Evolutionary conservation across 1,284 basidiomycete species (phyloP), one percentile per base, ranked within the genome.

Genomic region (Boletus albobrunnescens): DNA sequence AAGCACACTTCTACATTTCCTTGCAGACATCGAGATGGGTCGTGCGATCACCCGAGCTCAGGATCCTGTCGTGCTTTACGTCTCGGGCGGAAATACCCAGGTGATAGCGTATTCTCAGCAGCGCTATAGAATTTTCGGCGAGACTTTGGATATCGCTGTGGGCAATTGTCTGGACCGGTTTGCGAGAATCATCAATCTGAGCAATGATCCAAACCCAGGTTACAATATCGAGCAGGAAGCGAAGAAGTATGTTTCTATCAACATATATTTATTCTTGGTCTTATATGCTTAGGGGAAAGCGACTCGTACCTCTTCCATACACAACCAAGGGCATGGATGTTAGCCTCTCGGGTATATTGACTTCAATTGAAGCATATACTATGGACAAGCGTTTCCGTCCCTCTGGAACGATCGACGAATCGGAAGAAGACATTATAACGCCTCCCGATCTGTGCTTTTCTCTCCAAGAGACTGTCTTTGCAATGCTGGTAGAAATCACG

Each of bases 301-400:
- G 85, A 28, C 71, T 99, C 2, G 67, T 98, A 1, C 71, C 85
- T 1, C 73, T 99, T 40, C 95, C 96, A 6, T 99, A 99, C 66
- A 80, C 94, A 1, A 99, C 95, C 0, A 99, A 99, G 67, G 96
- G 96, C 16, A 99, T 99, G 96, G 96, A 99, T 65, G 75, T 99
- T 52, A 91, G 92, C 54, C 76, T 99, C 44, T 95, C 94, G 4
- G 96, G 96, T 1, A 88, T 99, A 47, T 73, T 99, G 33, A 88
- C 90, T 9, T 84, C 91, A 3, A 81, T 84, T 6, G 96, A 98
- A 71, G 84, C 87, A 0, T 95, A 94, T 60, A 97, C 91, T 1
- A 59, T 68, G 44, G 90, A 94, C 67, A 87, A 85, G 64, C 78
- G 82, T 22, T 92, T 84, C 66, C 75, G 82, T 7, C 54, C 71